Conservation (phyloP, 352 stramenopile genomes). For the Phytophthora fragariae region DNA sequence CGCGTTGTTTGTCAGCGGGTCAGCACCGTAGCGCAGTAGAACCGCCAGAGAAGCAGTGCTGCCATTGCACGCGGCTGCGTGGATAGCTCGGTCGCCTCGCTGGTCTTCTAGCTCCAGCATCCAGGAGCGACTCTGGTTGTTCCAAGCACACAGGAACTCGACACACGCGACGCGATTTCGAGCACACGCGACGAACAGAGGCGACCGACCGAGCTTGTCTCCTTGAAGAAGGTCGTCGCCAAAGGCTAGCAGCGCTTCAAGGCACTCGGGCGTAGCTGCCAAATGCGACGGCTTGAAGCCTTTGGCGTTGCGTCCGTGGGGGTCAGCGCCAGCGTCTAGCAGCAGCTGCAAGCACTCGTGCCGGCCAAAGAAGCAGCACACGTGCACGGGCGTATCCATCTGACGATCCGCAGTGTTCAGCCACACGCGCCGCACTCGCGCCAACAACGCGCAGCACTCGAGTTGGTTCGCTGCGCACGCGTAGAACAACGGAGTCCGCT, state of each 20-base stretch:
- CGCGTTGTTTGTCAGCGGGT: constrained; percentile 54
- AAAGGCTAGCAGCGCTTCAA: constrained; percentile 60
- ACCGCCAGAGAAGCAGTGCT: constrained; percentile 53
- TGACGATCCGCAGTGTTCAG: constrained; percentile 64
- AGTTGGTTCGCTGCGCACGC: constrained; percentile 58
- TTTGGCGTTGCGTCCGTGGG: constrained; percentile 71
- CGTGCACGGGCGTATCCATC: constrained; percentile 72
- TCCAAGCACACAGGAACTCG: constrained; percentile 70
- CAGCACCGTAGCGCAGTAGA: constrained; percentile 58
- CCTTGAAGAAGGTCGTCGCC: constrained; percentile 72
- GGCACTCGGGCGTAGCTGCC: constrained; percentile 58
- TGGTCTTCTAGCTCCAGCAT: constrained; percentile 78
- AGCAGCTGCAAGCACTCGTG: constrained; percentile 55
- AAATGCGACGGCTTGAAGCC: constrained; percentile 76
- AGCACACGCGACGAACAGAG: constrained; percentile 72
- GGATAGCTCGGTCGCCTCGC: constrained; percentile 64
- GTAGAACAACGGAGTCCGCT: constrained; percentile 74
- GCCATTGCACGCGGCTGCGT: constrained; percentile 70
- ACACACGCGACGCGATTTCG: constrained; percentile 59
- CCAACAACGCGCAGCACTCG: constrained; percentile 56
- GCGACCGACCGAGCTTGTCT: constrained; percentile 69
- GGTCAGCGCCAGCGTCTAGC: constrained; percentile 60
- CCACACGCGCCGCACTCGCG: constrained; percentile 48
- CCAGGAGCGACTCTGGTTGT: constrained; percentile 68
- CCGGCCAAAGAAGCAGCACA: constrained; percentile 79